Percentiles rank a stretch among this genome's conserved stretches.
phyloP scores from a whole-genome alignment of 225 moss, liverwort and hornwort genomes.

The Marchantia polymorpha region DNA sequence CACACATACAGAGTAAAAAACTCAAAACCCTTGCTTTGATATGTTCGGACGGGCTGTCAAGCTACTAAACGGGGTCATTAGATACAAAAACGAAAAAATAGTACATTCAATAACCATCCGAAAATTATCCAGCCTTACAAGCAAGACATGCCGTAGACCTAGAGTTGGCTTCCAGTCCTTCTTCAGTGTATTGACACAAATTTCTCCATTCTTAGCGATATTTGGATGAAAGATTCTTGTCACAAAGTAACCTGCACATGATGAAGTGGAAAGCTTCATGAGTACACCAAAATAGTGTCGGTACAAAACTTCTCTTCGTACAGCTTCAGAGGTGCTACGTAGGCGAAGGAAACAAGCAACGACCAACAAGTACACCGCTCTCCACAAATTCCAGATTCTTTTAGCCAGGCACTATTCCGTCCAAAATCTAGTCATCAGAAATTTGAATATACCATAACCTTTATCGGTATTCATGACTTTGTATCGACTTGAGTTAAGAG shows the following conservation, averaged over 20 bases:
- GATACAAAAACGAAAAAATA: no score
- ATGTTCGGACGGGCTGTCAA: not conserved
- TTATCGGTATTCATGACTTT: no score
- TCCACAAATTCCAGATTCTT: not conserved
- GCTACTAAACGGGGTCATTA: no score
- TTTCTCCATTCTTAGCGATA: conserved; percentile 94
- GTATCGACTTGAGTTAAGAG: no score
- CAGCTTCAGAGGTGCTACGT: not conserved
- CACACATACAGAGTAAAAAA: not conserved
- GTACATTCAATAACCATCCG: not conserved
- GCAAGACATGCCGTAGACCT: conserved; percentile 91
- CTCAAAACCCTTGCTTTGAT: no score
- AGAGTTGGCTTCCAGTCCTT: conserved; percentile 99
- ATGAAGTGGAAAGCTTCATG: not conserved
- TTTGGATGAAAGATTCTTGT: conserved; percentile 98
- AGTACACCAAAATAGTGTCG: not conserved
- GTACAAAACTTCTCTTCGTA: not conserved
- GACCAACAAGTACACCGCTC: not conserved
- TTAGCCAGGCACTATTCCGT: not conserved
- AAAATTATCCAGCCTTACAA: conserved; percentile 42
- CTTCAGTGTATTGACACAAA: conserved; percentile 95
- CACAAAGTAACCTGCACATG: conserved; percentile 79
- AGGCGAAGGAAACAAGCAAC: not conserved
- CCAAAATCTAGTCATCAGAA: no score
- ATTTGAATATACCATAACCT: no score